Evolutionary conservation across 2,329 filamentous ascomycete genomes (phyloP).

Genomic region (Xylaria sp.): DNA sequence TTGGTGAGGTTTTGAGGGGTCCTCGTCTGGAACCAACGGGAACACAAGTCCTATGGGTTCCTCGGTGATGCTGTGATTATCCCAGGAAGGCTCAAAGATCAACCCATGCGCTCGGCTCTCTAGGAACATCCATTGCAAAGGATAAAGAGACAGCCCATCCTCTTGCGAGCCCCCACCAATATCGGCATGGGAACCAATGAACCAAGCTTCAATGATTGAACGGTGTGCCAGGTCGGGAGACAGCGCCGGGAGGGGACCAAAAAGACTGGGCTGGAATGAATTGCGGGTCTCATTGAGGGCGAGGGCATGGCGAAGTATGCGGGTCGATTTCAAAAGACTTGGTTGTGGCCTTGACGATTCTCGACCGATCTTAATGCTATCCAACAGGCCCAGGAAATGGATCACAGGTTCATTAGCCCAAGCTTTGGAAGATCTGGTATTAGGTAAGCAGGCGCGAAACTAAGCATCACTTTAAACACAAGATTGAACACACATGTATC

Average conservation of each 20-base stretch:
- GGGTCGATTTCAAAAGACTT: slow-evolving; percentile 49
- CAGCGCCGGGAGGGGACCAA: slow-evolving; percentile 45
- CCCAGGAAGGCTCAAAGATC: slow-evolving; percentile 41
- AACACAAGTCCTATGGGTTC: slow-evolving; percentile 41
- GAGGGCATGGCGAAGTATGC: slow-evolving; percentile 53
- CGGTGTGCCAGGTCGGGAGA: slow-evolving; percentile 40
- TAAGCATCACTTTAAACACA: not conserved
- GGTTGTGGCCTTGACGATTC: slow-evolving; percentile 46
- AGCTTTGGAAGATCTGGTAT: slow-evolving; percentile 33
- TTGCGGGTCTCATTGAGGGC: slow-evolving; percentile 54
- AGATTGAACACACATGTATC: slow-evolving; percentile 34
- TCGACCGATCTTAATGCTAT: slow-evolving; percentile 51
- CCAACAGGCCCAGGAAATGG: slow-evolving; percentile 54
- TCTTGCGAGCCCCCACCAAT: slow-evolving; percentile 52
- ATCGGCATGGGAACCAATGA: slow-evolving; percentile 54
- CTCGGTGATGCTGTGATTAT: slow-evolving; percentile 33
- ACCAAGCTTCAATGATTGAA: slow-evolving; percentile 54
- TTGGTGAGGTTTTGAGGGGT: slow-evolving; percentile 31
- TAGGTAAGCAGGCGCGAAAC: slow-evolving; percentile 21
- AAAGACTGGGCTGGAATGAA: slow-evolving; percentile 38
- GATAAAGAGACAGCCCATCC: slow-evolving; percentile 55
- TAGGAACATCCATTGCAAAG: slow-evolving; percentile 56
- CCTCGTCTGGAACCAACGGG: slow-evolving; percentile 28
- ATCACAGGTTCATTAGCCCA: slow-evolving; percentile 49
- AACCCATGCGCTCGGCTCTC: slow-evolving; percentile 51